A percentile compares a stretch with the other conserved stretches of the same genome.
phyloP scores from a whole-genome alignment of 768 basidiomycete genomes.

The Crassisporium funariophilum region DNA sequence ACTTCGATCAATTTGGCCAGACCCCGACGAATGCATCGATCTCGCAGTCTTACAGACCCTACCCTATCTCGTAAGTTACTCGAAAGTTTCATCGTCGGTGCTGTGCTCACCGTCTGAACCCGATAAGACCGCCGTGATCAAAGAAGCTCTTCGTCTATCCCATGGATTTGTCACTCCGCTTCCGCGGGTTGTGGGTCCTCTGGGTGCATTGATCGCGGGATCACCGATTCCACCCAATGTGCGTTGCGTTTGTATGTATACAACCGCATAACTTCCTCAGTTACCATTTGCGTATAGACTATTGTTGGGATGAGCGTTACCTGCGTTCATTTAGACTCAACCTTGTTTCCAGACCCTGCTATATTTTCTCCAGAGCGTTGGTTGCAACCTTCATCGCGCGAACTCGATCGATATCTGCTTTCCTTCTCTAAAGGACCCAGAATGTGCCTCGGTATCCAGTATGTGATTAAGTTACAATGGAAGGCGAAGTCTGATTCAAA shows the following conservation, averaged over 20 bases:
- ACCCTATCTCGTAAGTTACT: conserved; percentile 42
- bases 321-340: conserved; percentile 38
- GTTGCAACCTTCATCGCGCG: conserved; percentile 32
- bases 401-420: conserved; percentile 39
- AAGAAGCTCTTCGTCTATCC: conserved; percentile 47
- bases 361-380: conserved; percentile 45
- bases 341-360: conserved; percentile 39
- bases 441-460: conserved; percentile 49
- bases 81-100: background rate
- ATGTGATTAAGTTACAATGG: conserved; percentile 3
- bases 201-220: conserved; percentile 36
- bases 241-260: conserved; percentile 11
- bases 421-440: conserved; percentile 48
- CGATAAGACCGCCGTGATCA: conserved; percentile 53
- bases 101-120: conserved; percentile 2
- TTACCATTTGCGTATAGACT: conserved; percentile 29
- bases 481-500: background rate
- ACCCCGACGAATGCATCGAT: conserved; percentile 24
- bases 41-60: conserved; percentile 38
- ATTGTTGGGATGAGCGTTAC: conserved; percentile 42
- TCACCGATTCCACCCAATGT: conserved; percentile 40
- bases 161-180: conserved; percentile 44
- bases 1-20: conserved; percentile 37
- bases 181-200: conserved; percentile 42
- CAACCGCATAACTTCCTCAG: background rate